A percentile compares a stretch with the other conserved stretches of the same genome.
Evolutionary conservation across 345 rosid species (phyloP).

Genomic region (Syzygium aqueum): DNA sequence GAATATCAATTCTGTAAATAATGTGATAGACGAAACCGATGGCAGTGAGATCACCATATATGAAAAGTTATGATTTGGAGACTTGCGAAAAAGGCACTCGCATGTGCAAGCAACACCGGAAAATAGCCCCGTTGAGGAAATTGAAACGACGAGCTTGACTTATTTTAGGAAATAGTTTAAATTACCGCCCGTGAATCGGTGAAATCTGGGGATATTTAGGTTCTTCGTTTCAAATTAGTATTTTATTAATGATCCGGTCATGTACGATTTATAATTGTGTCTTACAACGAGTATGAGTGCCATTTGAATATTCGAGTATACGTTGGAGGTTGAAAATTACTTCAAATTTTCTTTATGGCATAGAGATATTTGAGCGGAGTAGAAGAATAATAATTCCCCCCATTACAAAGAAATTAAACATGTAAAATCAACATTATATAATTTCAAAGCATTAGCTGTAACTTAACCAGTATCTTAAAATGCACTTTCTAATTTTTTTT

Average conservation of each 20-base stretch:
- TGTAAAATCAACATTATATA: background rate
- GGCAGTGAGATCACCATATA: background rate
- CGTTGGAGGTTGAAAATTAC: background rate
- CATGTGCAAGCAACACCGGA: background rate
- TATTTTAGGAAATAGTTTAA: background rate
- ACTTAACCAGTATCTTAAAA: background rate
- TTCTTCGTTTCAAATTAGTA: background rate
- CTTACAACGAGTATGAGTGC: background rate
- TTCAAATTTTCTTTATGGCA: background rate
- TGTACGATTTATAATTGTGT: background rate
- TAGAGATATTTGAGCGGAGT: background rate
- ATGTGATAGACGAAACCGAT: background rate
- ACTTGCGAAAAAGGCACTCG: background rate
- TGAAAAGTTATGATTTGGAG: too few species aligned
- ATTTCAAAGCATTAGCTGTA: background rate
- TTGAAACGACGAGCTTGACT: background rate
- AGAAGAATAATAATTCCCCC: background rate
- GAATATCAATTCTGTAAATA: background rate
- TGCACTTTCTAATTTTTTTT: background rate
- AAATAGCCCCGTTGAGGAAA: background rate
- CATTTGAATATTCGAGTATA: background rate
- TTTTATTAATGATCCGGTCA: background rate
- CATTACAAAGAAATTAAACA: background rate
- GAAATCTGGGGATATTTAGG: background rate
- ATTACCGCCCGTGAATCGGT: background rate